Evolutionary conservation across 495 filamentous ascomycete genomes (phyloP).

Genomic region (Aspergillus coremiiformis): DNA sequence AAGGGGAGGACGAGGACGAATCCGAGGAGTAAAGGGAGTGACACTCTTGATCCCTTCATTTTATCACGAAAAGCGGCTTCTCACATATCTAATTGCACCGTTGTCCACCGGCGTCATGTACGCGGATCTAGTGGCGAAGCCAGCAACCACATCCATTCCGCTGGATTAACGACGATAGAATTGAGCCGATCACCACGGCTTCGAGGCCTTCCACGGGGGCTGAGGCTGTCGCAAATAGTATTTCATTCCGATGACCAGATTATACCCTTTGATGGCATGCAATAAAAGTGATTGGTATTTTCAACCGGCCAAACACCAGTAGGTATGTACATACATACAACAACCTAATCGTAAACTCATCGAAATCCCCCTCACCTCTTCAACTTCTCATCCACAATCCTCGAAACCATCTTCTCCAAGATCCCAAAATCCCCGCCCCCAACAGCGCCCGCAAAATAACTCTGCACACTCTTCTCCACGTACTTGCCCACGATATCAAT

Average conservation of each 20-base stretch:
- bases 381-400: constrained; percentile 68
- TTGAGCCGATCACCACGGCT: background rate
- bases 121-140: background rate
- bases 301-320: background rate
- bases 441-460: constrained; percentile 44
- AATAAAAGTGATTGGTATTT: background rate
- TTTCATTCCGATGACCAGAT: background rate
- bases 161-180: background rate
- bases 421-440: constrained; percentile 51
- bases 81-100: background rate
- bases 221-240: background rate
- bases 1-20: constrained; percentile 28
- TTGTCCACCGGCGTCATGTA: background rate
- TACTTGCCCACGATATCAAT: constrained; percentile 99
- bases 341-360: background rate
- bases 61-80: background rate
- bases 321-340: background rate
- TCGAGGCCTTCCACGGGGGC: background rate
- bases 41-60: background rate
- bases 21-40: constrained; percentile 27
- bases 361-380: constrained; percentile 26
- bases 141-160: background rate
- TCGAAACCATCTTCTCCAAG: constrained; percentile 76
- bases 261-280: constrained; percentile 2
- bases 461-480: constrained; percentile 82